phyloP scores from a whole-genome alignment of 1,284 basidiomycete species.

The Cerrena zonata region DNA sequence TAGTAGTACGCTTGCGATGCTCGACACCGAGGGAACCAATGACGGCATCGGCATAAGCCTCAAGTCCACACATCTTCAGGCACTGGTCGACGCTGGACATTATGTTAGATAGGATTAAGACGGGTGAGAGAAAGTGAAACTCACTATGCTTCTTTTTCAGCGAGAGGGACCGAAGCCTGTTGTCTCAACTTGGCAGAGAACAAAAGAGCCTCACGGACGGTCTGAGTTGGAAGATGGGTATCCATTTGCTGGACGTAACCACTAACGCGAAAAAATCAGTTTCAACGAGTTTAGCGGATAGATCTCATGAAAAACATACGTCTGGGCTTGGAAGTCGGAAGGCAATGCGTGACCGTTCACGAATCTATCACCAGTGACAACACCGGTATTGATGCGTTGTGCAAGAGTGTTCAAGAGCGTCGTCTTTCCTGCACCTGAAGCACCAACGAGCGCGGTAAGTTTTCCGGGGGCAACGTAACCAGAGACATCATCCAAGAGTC shows the following conservation, averaged over 20 bases:
- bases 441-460: conserved; percentile 74
- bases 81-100: conserved; percentile 64
- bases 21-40: conserved; percentile 75
- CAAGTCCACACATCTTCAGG: conserved; percentile 74
- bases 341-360: conserved; percentile 74
- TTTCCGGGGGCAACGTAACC: conserved; percentile 82
- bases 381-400: conserved; percentile 70
- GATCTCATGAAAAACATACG: conserved; percentile 30
- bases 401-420: conserved; percentile 82
- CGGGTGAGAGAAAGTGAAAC: background rate
- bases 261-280: conserved; percentile 19
- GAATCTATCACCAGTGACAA: conserved; percentile 74
- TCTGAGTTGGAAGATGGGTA: conserved; percentile 65
- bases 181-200: conserved; percentile 84
- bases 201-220: conserved; percentile 77
- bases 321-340: conserved; percentile 69
- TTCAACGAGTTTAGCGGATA: background rate
- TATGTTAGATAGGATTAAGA: conserved; percentile 1
- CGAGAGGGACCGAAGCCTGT: conserved; percentile 54
- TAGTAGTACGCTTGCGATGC: conserved; percentile 74
- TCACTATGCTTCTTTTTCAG: conserved; percentile 77
- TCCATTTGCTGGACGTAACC: conserved; percentile 82
- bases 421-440: conserved; percentile 79
- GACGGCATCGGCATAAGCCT: conserved; percentile 65
- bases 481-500: conserved; percentile 72